A percentile compares a stretch with the other conserved stretches of the same genome.
phyloP scores from a whole-genome alignment of 345 rosid genomes.

The Camelina sativa region DNA sequence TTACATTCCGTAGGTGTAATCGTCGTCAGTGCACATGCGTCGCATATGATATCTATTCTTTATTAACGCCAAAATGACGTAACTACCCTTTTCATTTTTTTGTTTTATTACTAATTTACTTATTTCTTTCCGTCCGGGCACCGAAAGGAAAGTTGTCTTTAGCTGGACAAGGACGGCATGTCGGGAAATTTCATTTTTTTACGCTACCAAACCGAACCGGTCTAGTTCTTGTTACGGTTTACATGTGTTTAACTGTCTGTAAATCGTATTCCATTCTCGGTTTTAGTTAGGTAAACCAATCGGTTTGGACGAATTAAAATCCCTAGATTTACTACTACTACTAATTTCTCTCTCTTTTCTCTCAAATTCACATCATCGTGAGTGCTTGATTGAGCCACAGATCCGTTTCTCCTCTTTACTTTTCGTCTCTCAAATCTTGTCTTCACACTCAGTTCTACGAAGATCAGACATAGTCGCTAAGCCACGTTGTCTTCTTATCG shows the following conservation, averaged over 20 bases:
- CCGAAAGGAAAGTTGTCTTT: constrained; percentile 22
- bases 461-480: constrained; percentile 2
- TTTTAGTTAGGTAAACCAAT: constrained; percentile 20
- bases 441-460: constrained; percentile 28
- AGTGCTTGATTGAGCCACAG: constrained; percentile 29
- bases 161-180: constrained; percentile 48
- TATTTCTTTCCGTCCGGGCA: constrained; percentile 2
- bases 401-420: constrained; percentile 32
- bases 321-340: constrained; percentile 24
- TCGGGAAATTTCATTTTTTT: constrained; percentile 6
- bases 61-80: background rate
- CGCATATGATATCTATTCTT: constrained; percentile 18
- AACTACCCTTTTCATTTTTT: background rate
- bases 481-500: background rate
- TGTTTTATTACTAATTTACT: background rate
- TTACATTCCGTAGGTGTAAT: constrained; percentile 29
- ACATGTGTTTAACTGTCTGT: background rate
- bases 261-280: background rate
- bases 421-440: constrained; percentile 21
- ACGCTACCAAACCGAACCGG: constrained; percentile 21
- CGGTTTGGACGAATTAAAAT: constrained; percentile 13
- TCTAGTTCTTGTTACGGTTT: background rate
- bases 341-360: background rate
- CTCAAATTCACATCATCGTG: background rate
- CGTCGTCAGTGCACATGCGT: constrained; percentile 38